Percentiles rank a stretch among this genome's conserved stretches.
phyloP scores from a whole-genome alignment of 2,329 filamentous ascomycete species.

The Metarhizium rileyi region DNA sequence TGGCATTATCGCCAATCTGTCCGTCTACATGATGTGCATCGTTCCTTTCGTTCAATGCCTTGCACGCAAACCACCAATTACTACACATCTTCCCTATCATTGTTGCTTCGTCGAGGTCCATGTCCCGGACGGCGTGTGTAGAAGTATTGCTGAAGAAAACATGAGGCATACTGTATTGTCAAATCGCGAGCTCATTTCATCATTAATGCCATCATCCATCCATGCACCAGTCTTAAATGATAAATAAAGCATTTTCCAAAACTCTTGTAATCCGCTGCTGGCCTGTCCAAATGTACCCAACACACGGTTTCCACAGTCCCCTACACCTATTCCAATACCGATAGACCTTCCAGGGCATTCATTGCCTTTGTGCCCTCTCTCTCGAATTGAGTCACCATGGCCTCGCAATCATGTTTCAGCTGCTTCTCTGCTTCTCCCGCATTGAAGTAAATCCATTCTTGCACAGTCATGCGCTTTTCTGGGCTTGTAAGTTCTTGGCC shows the following conservation, averaged over 20 bases:
- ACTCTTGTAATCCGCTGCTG: background rate
- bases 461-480: slow-evolving; percentile 85
- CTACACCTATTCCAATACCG: slow-evolving; percentile 41
- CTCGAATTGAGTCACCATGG: slow-evolving; percentile 75
- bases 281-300: background rate
- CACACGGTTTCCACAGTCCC: background rate
- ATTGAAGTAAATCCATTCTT: slow-evolving; percentile 83
- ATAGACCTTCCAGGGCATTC: slow-evolving; percentile 63
- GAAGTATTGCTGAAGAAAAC: too few species aligned
- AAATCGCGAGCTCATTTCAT: too few species aligned
- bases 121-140: too few species aligned
- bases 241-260: background rate
- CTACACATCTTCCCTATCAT: too few species aligned
- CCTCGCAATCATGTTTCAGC: slow-evolving; percentile 72
- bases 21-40: too few species aligned
- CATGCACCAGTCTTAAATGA: background rate
- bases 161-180: too few species aligned
- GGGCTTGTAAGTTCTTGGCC: slow-evolving; percentile 57
- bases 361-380: slow-evolving; percentile 71
- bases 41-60: too few species aligned
- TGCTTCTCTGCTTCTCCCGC: slow-evolving; percentile 71
- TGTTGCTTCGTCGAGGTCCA: too few species aligned
- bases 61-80: too few species aligned
- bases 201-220: background rate
- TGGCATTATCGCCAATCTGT: too few species aligned